phyloP scores from a whole-genome alignment of 345 rosid species.

The Eucalyptus pauciflora region DNA sequence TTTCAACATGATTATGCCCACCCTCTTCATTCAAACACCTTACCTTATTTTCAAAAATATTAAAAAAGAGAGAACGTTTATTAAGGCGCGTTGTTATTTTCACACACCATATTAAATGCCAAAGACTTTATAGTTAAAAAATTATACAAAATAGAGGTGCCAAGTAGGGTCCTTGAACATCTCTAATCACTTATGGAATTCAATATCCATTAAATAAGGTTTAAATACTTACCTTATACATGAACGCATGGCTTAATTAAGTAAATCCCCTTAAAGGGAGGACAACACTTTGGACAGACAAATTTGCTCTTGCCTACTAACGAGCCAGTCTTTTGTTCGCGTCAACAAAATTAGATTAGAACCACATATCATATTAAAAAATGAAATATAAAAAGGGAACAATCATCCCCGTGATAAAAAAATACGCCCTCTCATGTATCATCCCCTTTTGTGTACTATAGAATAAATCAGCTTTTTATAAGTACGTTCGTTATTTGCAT shows the following conservation, averaged over 20 bases:
- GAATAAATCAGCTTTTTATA: neutral
- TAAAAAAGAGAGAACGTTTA: neutral
- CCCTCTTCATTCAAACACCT: neutral
- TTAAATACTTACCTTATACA: neutral
- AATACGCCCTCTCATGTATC: neutral
- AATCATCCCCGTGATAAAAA: neutral
- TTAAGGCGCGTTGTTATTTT: neutral
- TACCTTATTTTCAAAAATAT: neutral
- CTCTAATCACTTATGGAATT: neutral
- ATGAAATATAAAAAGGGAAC: neutral
- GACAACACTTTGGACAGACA: neutral
- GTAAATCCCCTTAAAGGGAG: neutral
- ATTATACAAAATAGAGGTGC: neutral
- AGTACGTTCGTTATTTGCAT: neutral
- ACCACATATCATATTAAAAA: neutral
- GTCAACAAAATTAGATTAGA: neutral
- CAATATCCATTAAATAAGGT: neutral
- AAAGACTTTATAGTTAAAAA: neutral
- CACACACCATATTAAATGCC: neutral
- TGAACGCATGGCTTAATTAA: neutral
- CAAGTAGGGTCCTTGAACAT: neutral
- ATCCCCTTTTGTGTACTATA: neutral
- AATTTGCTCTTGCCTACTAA: neutral
- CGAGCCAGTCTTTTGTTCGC: neutral
- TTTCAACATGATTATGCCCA: neutral